A percentile compares a stretch with the other conserved stretches of the same genome.
Evolutionary conservation across 306 rosid genomes (phyloP).

Genomic region (Ceratonia siliqua): DNA sequence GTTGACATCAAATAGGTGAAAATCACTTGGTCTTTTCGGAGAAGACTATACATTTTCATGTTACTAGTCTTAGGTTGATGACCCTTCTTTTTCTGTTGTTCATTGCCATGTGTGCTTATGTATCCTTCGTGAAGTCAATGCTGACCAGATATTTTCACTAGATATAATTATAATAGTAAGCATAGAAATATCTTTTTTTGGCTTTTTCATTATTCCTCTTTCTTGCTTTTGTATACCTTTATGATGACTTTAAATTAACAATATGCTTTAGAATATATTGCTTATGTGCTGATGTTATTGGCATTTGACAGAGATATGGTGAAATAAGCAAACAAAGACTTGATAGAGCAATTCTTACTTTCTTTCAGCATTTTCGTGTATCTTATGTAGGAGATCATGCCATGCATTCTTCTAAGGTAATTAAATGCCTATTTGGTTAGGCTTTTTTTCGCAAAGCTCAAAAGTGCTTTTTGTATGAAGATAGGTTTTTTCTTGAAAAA

Average conservation of each 20-base stretch:
- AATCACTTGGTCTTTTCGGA: too few species aligned
- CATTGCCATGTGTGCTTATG: not conserved
- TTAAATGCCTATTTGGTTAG: not conserved
- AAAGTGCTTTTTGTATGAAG: not conserved
- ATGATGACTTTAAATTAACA: not conserved
- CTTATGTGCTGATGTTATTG: slow-evolving; percentile 33
- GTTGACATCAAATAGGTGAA: too few species aligned
- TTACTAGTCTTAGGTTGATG: not conserved
- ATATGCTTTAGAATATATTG: slow-evolving; percentile 25
- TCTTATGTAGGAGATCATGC: slow-evolving; percentile 99
- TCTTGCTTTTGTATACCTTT: slow-evolving; percentile 2
- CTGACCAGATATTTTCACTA: slow-evolving; percentile 7
- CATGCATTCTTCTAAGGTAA: slow-evolving; percentile 99
- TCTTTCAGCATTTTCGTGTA: slow-evolving; percentile 93
- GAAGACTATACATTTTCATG: too few species aligned
- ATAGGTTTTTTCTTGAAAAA: not conserved
- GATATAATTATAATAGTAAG: not conserved
- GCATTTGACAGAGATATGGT: slow-evolving; percentile 75
- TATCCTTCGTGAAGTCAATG: not conserved
- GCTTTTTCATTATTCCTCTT: not conserved
- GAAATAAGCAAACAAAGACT: slow-evolving; percentile 95
- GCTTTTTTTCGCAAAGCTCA: not conserved
- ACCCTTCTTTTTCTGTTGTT: not conserved
- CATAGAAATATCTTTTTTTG: not conserved
- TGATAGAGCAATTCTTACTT: slow-evolving; percentile 95